phyloP scores from a whole-genome alignment of 225 moss, liverwort and hornwort genomes.

The Rhytidiadelphus loreus region DNA sequence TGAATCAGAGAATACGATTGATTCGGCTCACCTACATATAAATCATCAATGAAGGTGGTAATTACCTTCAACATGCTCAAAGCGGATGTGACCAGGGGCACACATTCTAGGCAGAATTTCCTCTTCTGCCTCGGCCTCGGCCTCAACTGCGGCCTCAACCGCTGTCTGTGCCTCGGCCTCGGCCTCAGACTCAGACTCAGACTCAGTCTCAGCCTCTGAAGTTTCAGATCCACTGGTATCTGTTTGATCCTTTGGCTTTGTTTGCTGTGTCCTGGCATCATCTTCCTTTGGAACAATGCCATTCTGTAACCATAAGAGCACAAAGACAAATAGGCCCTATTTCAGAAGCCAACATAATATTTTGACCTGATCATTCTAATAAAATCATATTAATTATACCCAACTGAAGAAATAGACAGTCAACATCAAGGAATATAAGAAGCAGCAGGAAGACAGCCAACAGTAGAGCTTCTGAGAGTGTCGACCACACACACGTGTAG shows the following conservation, averaged over 20 bases:
- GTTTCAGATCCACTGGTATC: conserved; percentile 10
- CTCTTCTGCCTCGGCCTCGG: conserved; percentile 40
- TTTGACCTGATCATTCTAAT: neutral
- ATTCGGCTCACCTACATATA: neutral
- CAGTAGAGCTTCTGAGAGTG: neutral
- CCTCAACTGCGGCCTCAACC: conserved; percentile 4
- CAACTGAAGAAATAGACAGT: neutral
- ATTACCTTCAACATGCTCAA: conserved; percentile 57
- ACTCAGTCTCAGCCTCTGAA: conserved; percentile 14
- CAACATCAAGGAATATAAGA: neutral
- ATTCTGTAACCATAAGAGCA: conserved; percentile 9
- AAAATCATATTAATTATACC: neutral
- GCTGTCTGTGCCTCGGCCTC: conserved; percentile 11
- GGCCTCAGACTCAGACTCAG: neutral
- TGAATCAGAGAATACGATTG: neutral
- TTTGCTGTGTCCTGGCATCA: neutral
- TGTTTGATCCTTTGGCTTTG: neutral
- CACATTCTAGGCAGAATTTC: conserved; percentile 66
- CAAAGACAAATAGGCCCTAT: neutral
- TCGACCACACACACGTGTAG: neutral
- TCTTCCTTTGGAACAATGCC: conserved; percentile 3
- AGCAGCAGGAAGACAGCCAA: neutral
- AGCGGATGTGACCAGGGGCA: conserved; percentile 84
- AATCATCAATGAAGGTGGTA: neutral
- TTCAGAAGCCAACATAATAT: neutral